A percentile compares a stretch with the other conserved stretches of the same genome.
Conservation (phyloP, 2,329 filamentous ascomycete species). For the Coleophoma eucalyptorum region DNA sequence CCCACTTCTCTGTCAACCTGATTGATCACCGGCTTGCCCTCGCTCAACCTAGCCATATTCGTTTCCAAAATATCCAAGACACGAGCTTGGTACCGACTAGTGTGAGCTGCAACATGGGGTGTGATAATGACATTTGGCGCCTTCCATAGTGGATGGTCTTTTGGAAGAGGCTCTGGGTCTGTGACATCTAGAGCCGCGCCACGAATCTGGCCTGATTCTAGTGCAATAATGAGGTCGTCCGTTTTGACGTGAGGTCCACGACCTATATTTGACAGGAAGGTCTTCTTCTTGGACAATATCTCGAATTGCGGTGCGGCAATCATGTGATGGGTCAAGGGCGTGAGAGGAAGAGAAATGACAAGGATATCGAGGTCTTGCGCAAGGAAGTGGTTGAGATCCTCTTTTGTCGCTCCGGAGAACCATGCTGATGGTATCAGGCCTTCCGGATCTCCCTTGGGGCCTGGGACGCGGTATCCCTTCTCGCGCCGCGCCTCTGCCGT, state of each 20-base stretch:
- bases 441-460: conserved; percentile 50
- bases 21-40: not conserved
- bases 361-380: conserved; percentile 47
- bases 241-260: conserved; percentile 58
- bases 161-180: conserved; percentile 72
- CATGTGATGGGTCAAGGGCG: conserved; percentile 39
- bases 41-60: not conserved
- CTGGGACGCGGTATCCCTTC: conserved; percentile 61
- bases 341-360: conserved; percentile 48
- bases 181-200: conserved; percentile 77
- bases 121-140: conserved; percentile 66
- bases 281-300: conserved; percentile 40
- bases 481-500: conserved; percentile 64
- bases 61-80: not conserved
- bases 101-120: conserved; percentile 37
- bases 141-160: conserved; percentile 65
- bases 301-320: conserved; percentile 48
- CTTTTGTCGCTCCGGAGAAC: conserved; percentile 43
- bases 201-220: conserved; percentile 41
- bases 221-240: conserved; percentile 46
- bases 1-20: not conserved
- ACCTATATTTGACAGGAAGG: conserved; percentile 61
- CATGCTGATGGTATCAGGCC: conserved; percentile 44
- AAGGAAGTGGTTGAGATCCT: conserved; percentile 46
- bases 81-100: not conserved